phyloP scores from a whole-genome alignment of 345 rosid species.

The Linum trigynum region DNA sequence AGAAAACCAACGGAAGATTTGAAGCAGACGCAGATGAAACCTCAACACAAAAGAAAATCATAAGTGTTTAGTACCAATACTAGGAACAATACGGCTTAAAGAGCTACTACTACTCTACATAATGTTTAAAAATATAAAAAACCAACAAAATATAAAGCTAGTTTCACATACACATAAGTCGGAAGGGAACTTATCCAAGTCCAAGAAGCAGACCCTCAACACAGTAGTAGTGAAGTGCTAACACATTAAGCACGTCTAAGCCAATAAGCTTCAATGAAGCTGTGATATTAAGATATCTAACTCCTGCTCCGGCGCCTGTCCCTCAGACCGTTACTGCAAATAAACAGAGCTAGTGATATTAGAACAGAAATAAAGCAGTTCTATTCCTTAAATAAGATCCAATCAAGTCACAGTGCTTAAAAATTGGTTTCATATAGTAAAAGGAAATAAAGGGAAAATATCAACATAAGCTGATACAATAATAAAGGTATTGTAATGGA shows the following conservation, averaged over 20 bases:
- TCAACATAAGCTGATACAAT: too few relatives aligned
- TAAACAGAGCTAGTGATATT: constrained; percentile 9
- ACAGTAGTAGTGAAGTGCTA: constrained; percentile 53
- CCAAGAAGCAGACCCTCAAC: constrained; percentile 51
- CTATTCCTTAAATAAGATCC: too few relatives aligned
- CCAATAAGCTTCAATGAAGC: constrained; percentile 18
- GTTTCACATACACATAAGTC: constrained; percentile 36
- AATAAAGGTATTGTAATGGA: too few relatives aligned
- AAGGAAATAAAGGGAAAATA: too few relatives aligned
- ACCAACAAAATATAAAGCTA: neutral
- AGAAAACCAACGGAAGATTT: constrained; percentile 49
- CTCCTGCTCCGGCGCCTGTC: constrained; percentile 95
- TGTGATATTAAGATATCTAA: constrained; percentile 29
- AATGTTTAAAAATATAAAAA: constrained; percentile 24
- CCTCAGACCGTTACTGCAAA: constrained; percentile 64
- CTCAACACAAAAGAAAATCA: constrained; percentile 69
- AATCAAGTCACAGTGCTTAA: too few relatives aligned
- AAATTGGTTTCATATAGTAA: too few relatives aligned
- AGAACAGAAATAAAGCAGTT: neutral
- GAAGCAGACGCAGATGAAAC: constrained; percentile 68
- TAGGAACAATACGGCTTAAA: constrained; percentile 24
- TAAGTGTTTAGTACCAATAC: constrained; percentile 43
- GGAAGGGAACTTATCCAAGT: constrained; percentile 62
- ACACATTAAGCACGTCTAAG: constrained; percentile 54
- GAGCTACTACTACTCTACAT: constrained; percentile 26